These are phyloP conservation scores for Ceratocystis diversiconidia DNA, from an alignment of 2,329 filamentous ascomycete genomes.

Conservation along the genomic window DNA sequence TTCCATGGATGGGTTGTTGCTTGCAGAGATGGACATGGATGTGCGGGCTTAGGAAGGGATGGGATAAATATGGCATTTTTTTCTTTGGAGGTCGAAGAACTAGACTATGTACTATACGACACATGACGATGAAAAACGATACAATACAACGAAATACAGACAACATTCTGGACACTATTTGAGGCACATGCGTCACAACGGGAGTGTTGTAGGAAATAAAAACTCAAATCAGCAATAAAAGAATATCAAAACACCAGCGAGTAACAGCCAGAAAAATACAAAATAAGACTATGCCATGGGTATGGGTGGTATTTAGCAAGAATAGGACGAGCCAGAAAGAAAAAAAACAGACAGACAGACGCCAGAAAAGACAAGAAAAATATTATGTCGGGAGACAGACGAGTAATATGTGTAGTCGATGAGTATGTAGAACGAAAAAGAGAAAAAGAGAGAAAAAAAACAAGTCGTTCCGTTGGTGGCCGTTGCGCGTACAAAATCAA, in stretches of 20 bases:
- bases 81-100: not conserved
- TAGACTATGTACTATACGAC: not conserved
- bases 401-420: not conserved
- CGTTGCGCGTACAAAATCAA: constrained; percentile 7
- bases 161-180: too few relatives aligned
- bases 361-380: not conserved
- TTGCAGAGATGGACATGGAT: constrained; percentile 60
- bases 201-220: not conserved
- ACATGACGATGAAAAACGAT: not conserved
- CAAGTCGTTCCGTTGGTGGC: constrained; percentile 10
- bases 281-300: not conserved
- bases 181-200: not conserved
- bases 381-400: not conserved
- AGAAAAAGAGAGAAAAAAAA: constrained; percentile 6
- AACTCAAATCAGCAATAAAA: not conserved
- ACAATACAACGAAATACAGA: not conserved
- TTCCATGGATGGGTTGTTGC: constrained; percentile 56
- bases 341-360: not conserved
- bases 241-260: not conserved
- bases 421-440: too few relatives aligned
- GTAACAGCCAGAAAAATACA: not conserved
- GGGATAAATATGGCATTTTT: not conserved
- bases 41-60: constrained; percentile 24
- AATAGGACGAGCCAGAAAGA: not conserved
- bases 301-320: constrained; percentile 2